Conservation (phyloP, 495 filamentous ascomycete genomes). For the Tuber calosporum region DNA sequence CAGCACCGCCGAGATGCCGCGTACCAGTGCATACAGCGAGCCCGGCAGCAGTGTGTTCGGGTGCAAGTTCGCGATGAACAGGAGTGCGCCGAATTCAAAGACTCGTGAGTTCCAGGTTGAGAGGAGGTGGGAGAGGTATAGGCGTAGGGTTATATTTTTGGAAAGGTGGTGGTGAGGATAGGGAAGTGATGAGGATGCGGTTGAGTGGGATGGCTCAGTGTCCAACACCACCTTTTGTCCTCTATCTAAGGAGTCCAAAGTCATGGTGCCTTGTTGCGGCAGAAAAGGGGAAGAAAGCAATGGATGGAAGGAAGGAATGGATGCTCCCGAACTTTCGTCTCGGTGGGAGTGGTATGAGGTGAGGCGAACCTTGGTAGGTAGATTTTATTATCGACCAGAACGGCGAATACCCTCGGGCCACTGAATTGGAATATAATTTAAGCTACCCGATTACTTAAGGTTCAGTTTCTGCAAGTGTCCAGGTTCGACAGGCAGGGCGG, state of each 20-base stretch:
- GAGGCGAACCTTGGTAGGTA: not conserved
- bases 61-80: constrained; percentile 55
- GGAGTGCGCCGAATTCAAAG: constrained; percentile 59
- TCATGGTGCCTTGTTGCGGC: not conserved
- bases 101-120: constrained; percentile 64
- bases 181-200: not conserved
- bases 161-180: not conserved
- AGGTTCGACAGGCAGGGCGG: not conserved
- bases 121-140: constrained; percentile 56
- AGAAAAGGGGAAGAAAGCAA: too few species aligned
- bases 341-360: not conserved
- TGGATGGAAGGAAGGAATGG: not conserved
- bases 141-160: constrained; percentile 11
- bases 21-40: constrained; percentile 41
- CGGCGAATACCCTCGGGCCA: not conserved
- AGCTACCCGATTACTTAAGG: not conserved
- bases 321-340: not conserved
- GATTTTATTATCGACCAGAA: not conserved
- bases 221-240: not conserved
- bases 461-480: not conserved
- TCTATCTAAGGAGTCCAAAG: not conserved
- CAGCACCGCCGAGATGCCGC: constrained; percentile 39
- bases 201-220: not conserved
- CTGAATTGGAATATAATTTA: not conserved
- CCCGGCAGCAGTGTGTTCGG: constrained; percentile 49